A percentile compares a stretch with the other conserved stretches of the same genome.
Evolutionary conservation across 2,329 filamentous ascomycete species (phyloP).

Genomic region (Zasmidium cellare): DNA sequence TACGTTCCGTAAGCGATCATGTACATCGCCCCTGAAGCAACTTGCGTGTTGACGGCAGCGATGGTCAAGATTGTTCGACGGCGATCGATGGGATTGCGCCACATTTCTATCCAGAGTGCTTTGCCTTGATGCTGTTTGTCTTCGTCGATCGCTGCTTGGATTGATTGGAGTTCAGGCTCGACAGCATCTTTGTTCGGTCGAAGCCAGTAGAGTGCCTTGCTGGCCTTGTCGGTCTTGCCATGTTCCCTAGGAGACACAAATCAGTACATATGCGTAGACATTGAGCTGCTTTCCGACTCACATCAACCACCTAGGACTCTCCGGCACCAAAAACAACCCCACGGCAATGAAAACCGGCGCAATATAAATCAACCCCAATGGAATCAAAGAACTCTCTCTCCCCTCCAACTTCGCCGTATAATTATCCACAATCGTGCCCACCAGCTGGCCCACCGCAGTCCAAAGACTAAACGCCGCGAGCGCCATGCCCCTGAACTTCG

Average conservation of each 20-base stretch:
- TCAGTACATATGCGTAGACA: neutral
- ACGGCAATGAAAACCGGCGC: slow-evolving; percentile 50
- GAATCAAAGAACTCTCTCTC: slow-evolving; percentile 44
- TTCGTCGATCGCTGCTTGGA: slow-evolving; percentile 35
- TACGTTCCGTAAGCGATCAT: slow-evolving; percentile 32
- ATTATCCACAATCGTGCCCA: slow-evolving; percentile 56
- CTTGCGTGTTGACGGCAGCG: slow-evolving; percentile 37
- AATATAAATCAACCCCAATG: slow-evolving; percentile 56
- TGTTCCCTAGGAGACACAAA: slow-evolving; percentile 5
- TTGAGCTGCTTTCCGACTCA: neutral
- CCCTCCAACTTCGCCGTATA: slow-evolving; percentile 38
- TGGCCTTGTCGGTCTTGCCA: slow-evolving; percentile 16
- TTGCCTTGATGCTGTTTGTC: slow-evolving; percentile 34
- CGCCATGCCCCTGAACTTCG: slow-evolving; percentile 52
- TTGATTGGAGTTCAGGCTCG: slow-evolving; percentile 25
- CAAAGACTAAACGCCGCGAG: slow-evolving; percentile 52
- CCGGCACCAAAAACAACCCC: slow-evolving; percentile 42
- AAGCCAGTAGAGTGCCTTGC: slow-evolving; percentile 22
- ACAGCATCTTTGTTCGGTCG: slow-evolving; percentile 18
- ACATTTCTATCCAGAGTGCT: slow-evolving; percentile 38
- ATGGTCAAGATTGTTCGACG: slow-evolving; percentile 39
- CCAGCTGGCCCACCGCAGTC: slow-evolving; percentile 47
- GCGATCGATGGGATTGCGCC: slow-evolving; percentile 36
- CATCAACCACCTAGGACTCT: slow-evolving; percentile 44
- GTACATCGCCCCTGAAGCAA: slow-evolving; percentile 41